Evolutionary conservation across 1,284 basidiomycete species (phyloP).

Genomic region (Singerocomus rubriflavus): DNA sequence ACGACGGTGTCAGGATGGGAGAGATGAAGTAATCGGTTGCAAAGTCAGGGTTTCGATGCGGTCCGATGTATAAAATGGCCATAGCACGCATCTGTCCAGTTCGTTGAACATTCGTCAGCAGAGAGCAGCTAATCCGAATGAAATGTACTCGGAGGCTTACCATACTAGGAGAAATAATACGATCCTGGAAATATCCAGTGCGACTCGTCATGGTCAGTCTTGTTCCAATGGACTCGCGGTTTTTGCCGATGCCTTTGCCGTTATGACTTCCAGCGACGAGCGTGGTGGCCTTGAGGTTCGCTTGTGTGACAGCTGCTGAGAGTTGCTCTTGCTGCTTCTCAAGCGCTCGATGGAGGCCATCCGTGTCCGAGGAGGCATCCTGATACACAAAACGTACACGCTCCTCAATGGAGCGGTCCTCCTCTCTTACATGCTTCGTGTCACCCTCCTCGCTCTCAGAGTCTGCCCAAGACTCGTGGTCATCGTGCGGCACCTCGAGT

Average conservation of each 20-base stretch:
- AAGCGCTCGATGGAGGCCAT: constrained; percentile 33
- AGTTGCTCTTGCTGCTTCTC: constrained; percentile 49
- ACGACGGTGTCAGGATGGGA: constrained; percentile 84
- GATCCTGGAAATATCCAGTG: constrained; percentile 91
- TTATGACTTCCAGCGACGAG: constrained; percentile 23
- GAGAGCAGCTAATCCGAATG: constrained; percentile 1
- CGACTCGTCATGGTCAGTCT: constrained; percentile 95
- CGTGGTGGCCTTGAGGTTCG: constrained; percentile 43
- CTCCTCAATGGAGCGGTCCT: constrained; percentile 60
- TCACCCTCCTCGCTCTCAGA: constrained; percentile 52
- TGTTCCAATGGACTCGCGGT: constrained; percentile 67
- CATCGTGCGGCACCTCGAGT: constrained; percentile 28
- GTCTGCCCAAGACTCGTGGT: constrained; percentile 48
- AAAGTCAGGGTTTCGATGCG: constrained; percentile 89
- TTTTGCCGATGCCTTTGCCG: constrained; percentile 34
- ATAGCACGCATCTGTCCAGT: constrained; percentile 89
- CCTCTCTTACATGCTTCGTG: constrained; percentile 45
- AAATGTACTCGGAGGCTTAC: constrained; percentile 43
- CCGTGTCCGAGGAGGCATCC: constrained; percentile 19
- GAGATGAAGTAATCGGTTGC: constrained; percentile 93
- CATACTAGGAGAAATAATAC: constrained; percentile 90
- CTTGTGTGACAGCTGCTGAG: constrained; percentile 48
- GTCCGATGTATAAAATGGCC: constrained; percentile 96
- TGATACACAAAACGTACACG: constrained; percentile 56
- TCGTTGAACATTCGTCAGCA: constrained; percentile 7